These are phyloP conservation scores for Plenodomus biglobosus DNA, from an alignment of 2,329 filamentous ascomycete genomes.

Conservation along the genomic window DNA sequence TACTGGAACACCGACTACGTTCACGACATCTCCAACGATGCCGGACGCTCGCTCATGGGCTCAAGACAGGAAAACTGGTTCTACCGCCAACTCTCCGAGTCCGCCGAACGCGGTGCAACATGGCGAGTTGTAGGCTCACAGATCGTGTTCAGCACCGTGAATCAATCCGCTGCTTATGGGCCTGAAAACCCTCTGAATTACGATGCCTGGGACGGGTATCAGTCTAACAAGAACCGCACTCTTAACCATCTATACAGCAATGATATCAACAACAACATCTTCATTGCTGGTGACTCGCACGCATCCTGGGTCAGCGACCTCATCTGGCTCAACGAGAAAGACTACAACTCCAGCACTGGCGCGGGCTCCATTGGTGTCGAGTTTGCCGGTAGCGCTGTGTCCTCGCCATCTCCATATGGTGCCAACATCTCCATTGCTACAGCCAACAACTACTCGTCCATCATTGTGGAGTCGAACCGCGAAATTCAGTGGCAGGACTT, in stretches of 20 bases:
- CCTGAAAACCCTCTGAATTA: slow-evolving; percentile 54
- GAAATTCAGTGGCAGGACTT: slow-evolving; percentile 73
- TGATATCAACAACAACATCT: slow-evolving; percentile 71
- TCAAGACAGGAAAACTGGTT: slow-evolving; percentile 71
- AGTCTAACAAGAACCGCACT: slow-evolving; percentile 70
- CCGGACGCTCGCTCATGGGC: slow-evolving; percentile 70
- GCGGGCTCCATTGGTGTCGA: slow-evolving; percentile 51
- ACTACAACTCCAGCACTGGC: slow-evolving; percentile 46
- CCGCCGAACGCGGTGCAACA: slow-evolving; percentile 63
- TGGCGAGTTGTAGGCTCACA: slow-evolving; percentile 75
- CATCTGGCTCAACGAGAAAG: slow-evolving; percentile 48
- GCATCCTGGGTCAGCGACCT: slow-evolving; percentile 59
- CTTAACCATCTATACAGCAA: slow-evolving; percentile 66
- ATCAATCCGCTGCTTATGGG: slow-evolving; percentile 50
- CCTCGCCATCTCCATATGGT: slow-evolving; percentile 60
- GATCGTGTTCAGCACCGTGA: slow-evolving; percentile 65
- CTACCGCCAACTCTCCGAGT: slow-evolving; percentile 54
- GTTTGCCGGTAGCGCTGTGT: slow-evolving; percentile 67
- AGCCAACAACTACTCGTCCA: slow-evolving; percentile 50
- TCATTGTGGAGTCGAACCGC: slow-evolving; percentile 52
- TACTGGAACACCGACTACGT: slow-evolving; percentile 65
- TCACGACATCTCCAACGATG: slow-evolving; percentile 64
- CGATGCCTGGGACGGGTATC: slow-evolving; percentile 67
- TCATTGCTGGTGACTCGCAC: slow-evolving; percentile 71
- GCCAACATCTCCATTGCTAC: slow-evolving; percentile 58